A percentile compares a stretch with the other conserved stretches of the same genome.
Conservation (phyloP, 2,329 filamentous ascomycete species). For the Penicillium sp. region DNA sequence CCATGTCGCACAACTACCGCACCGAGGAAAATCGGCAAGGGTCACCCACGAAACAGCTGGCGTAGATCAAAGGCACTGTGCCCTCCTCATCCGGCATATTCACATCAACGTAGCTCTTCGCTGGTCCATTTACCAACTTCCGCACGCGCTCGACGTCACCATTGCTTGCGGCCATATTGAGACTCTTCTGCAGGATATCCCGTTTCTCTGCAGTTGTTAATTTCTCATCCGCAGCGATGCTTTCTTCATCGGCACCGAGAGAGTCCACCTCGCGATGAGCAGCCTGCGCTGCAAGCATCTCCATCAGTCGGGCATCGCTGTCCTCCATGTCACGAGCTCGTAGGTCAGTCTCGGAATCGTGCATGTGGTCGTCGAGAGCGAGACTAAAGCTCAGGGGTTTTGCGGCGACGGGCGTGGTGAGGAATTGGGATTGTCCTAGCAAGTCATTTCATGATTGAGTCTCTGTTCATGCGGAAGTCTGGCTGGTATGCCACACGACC, state of each 20-base stretch:
- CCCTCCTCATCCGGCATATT: conserved; percentile 91
- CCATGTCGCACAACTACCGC: neutral
- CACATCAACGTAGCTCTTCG: conserved; percentile 76
- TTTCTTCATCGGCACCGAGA: conserved; percentile 75
- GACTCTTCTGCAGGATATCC: conserved; percentile 77
- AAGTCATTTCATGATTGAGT: conserved; percentile 9
- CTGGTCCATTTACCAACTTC: conserved; percentile 72
- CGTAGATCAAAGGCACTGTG: conserved; percentile 94
- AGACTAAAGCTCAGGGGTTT: conserved; percentile 86
- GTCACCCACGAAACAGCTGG: conserved; percentile 84
- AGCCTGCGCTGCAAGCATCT: conserved; percentile 95
- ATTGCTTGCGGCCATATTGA: conserved; percentile 96
- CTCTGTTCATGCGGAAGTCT: neutral
- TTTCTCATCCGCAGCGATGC: conserved; percentile 72
- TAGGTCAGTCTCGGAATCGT: conserved; percentile 61
- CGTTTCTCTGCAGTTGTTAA: conserved; percentile 77
- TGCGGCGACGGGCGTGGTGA: conserved; percentile 81
- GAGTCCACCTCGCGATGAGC: conserved; percentile 72
- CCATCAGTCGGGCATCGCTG: conserved; percentile 84
- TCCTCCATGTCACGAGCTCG: conserved; percentile 58
- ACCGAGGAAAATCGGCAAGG: neutral
- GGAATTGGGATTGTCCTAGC: conserved; percentile 89
- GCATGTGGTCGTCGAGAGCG: conserved; percentile 74
- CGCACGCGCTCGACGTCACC: conserved; percentile 82
- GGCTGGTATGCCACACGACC: conserved; percentile 1